These are phyloP conservation scores for Letharia columbiana DNA, from an alignment of 495 filamentous ascomycete species.

Conservation along the genomic window DNA sequence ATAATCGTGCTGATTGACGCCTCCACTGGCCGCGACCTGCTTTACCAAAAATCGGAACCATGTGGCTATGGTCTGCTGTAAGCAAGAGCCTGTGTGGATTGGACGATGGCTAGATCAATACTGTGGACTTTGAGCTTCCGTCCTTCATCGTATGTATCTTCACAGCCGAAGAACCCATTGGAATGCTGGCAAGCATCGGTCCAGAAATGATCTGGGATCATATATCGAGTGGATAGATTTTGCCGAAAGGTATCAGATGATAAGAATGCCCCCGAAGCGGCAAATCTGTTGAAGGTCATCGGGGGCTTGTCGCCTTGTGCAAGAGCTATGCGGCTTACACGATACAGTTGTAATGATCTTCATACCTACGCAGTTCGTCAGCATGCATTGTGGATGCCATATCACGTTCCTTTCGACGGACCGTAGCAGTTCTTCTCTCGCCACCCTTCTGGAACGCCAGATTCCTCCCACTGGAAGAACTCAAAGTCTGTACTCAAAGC, in stretches of 20 bases:
- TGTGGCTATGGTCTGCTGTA: conserved; percentile 24
- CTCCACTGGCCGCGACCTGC: conserved; percentile 17
- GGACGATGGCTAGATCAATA: conserved; percentile 12
- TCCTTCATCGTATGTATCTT: conserved; percentile 12
- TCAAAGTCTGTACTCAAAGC: conserved; percentile 8
- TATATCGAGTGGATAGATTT: conserved; percentile 6
- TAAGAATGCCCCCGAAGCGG: background rate
- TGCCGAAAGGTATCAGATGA: conserved; percentile 11
- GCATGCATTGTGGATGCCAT: background rate
- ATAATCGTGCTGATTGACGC: conserved; percentile 13
- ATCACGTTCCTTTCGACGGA: background rate
- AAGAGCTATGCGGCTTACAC: conserved; percentile 7
- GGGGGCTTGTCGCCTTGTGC: background rate
- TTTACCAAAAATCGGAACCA: conserved; percentile 33
- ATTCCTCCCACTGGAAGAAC: conserved; percentile 8
- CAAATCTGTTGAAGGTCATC: conserved; percentile 6
- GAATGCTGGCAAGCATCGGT: conserved; percentile 11
- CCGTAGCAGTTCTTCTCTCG: conserved; percentile 16
- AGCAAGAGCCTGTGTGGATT: conserved; percentile 3
- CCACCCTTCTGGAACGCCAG: conserved; percentile 12
- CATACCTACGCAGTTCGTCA: conserved; percentile 1
- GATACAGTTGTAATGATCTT: conserved; percentile 12
- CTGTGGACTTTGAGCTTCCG: conserved; percentile 9
- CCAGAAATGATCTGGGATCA: conserved; percentile 13
- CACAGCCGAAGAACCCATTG: conserved; percentile 17